A percentile compares a stretch with the other conserved stretches of the same genome.
Evolutionary conservation across 2,329 filamentous ascomycete species (phyloP).

Genomic region (Sphaerulina musiva): DNA sequence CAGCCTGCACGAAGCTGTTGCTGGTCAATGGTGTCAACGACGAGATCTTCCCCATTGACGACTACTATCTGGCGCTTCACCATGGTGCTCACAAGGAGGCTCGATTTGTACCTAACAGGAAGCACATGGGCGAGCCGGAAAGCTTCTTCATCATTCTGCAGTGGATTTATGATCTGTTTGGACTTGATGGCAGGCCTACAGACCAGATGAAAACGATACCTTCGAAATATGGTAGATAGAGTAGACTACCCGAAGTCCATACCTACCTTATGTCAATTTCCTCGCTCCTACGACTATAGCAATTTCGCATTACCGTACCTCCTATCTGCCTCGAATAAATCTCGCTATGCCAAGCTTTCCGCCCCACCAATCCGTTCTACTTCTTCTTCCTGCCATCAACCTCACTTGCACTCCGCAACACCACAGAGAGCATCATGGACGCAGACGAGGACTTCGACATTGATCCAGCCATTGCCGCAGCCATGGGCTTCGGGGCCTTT

Average conservation of each 20-base stretch:
- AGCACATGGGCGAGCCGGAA: conserved; percentile 49
- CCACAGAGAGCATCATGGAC: conserved; percentile 12
- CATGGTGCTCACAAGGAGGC: conserved; percentile 50
- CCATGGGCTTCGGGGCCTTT: conserved; percentile 70
- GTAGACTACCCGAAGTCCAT: too few relatives aligned
- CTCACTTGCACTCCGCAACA: neutral
- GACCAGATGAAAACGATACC: conserved; percentile 44
- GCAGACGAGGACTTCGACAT: conserved; percentile 35
- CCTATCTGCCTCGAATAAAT: neutral
- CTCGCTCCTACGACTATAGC: too few relatives aligned
- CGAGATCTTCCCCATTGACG: conserved; percentile 58
- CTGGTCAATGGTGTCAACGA: conserved; percentile 55
- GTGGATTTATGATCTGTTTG: conserved; percentile 47
- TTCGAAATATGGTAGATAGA: conserved; percentile 29
- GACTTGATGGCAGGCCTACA: conserved; percentile 37
- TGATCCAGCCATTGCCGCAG: conserved; percentile 54
- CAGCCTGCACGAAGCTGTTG: conserved; percentile 45
- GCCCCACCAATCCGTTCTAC: neutral
- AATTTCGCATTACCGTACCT: too few relatives aligned
- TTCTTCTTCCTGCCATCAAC: neutral
- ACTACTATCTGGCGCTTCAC: conserved; percentile 50
- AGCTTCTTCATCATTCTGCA: conserved; percentile 44
- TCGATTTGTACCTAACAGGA: conserved; percentile 39
- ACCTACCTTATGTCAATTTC: too few relatives aligned
- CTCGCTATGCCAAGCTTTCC: neutral